Evolutionary conservation across 2,329 filamentous ascomycete species (phyloP), one percentile per base, ranked within the genome.

Genomic region (Hymenoscyphus fructigenus): DNA sequence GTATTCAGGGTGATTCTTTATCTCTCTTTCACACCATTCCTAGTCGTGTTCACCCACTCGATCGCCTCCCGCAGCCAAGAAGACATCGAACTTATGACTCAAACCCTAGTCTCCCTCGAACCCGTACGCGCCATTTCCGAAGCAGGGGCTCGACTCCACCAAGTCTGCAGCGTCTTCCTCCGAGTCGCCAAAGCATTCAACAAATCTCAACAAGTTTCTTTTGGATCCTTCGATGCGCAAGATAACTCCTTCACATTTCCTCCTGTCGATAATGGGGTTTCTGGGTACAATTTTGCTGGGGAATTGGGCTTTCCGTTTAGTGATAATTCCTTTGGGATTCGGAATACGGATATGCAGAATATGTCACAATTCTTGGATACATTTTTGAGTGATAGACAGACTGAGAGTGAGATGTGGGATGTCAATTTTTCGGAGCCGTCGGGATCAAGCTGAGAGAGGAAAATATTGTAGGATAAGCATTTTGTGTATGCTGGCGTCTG

Each of bases 41-140:
- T 68, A 12, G 65, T 68, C 20, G 65, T 68, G 20, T 68, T 68
- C 44, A 68, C 65, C 15, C 67, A 68, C 56, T 62, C 62, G 29
- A 64, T 68, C 14, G 67, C 63, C 10, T 65, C 65, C 1, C 65
- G 59, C 38, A 65, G 62, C 47, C 36, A 50, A 12, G 15, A 29
- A n/a, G 67, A 68, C 41, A 60, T 68, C 28, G 26, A 29, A 6
- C 59, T 68, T 12, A 53, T 68, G 12, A 57, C 34, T n/a, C 65
- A 68, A 58, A 63, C 64, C 15, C 63, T 68, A 14, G 28, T 26
- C 28, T 65, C 67, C 3, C 65, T 68, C 28, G 65, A 67, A 57
- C 59, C 61, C 28, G 50, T 57, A 28, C 57, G 63, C 2, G 59
- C 41, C n/a, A 62, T 62, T 6, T 65, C 67, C 26, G 67, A 59